A percentile compares a stretch with the other conserved stretches of the same genome.
These are phyloP conservation scores for Dictyophora rubrovolvata DNA, from an alignment of 768 basidiomycete genomes.

Conservation along the genomic window DNA sequence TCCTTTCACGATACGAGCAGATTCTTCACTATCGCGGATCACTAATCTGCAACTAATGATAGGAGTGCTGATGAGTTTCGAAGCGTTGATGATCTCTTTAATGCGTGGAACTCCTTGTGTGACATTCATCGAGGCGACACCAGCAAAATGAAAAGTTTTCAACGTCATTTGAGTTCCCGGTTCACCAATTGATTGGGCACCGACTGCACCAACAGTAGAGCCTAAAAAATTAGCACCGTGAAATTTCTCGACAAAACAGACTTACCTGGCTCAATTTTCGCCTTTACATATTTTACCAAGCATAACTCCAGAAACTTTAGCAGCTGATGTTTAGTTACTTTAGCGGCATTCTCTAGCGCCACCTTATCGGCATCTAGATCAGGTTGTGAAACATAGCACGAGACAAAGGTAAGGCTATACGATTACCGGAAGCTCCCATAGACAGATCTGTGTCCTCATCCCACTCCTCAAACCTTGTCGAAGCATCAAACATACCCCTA, in stretches of 20 bases:
- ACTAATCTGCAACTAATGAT: slow-evolving; percentile 97
- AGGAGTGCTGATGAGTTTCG: slow-evolving; percentile 94
- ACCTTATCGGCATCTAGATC: slow-evolving; percentile 51
- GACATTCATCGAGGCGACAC: slow-evolving; percentile 99
- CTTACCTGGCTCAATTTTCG: slow-evolving; percentile 89
- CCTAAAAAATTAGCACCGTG: slow-evolving; percentile 33
- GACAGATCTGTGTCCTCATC: slow-evolving; percentile 68
- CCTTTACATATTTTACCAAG: slow-evolving; percentile 86
- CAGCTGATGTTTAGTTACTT: slow-evolving; percentile 79
- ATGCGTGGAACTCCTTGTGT: slow-evolving; percentile 99
- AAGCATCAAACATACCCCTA: slow-evolving; percentile 77
- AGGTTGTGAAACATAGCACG: not conserved
- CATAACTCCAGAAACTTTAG: slow-evolving; percentile 74
- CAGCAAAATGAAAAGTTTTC: slow-evolving; percentile 99
- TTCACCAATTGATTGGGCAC: slow-evolving; percentile 98
- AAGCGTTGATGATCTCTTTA: slow-evolving; percentile 99
- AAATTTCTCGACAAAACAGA: not conserved
- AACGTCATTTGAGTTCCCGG: slow-evolving; percentile 99
- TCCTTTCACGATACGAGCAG: slow-evolving; percentile 95
- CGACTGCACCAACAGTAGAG: slow-evolving; percentile 96
- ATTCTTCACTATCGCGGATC: slow-evolving; percentile 75
- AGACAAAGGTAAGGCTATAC: not conserved
- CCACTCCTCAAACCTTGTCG: slow-evolving; percentile 66
- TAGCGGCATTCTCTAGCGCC: slow-evolving; percentile 81
- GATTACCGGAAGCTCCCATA: slow-evolving; percentile 59